Conservation (phyloP, 345 rosid genomes). For the Camelina sativa region DNA sequence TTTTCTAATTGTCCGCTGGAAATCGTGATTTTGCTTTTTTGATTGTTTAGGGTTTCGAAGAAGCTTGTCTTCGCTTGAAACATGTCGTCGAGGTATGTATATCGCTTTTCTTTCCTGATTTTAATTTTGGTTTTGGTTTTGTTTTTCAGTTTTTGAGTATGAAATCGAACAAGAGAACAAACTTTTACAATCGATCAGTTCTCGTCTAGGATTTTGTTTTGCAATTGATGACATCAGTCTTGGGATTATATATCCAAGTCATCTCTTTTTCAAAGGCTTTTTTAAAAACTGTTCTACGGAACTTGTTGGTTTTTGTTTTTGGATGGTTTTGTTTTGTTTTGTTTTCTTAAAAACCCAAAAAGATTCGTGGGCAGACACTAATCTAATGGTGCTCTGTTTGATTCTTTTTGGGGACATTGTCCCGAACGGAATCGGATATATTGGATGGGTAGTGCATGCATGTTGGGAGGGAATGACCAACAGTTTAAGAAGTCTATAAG, state of each 20-base stretch:
- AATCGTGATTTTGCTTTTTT: too few species aligned
- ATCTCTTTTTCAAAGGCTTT: neutral
- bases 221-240: too few species aligned
- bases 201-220: neutral
- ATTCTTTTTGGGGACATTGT: constrained; percentile 4
- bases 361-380: constrained; percentile 10
- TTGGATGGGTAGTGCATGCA: constrained; percentile 2
- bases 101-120: neutral
- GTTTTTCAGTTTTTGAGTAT: neutral
- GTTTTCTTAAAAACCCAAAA: neutral
- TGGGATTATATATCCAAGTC: too few species aligned
- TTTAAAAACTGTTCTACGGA: neutral
- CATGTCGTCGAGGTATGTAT: neutral
- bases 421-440: neutral
- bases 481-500: neutral
- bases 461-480: neutral
- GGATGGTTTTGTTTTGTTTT: neutral
- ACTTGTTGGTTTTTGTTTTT: neutral
- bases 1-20: too few species aligned
- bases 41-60: neutral
- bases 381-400: constrained; percentile 7
- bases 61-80: neutral
- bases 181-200: neutral
- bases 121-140: neutral
- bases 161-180: neutral